These are phyloP conservation scores for Karstenula rhodostoma DNA, from an alignment of 2,329 filamentous ascomycete genomes.

Conservation along the genomic window DNA sequence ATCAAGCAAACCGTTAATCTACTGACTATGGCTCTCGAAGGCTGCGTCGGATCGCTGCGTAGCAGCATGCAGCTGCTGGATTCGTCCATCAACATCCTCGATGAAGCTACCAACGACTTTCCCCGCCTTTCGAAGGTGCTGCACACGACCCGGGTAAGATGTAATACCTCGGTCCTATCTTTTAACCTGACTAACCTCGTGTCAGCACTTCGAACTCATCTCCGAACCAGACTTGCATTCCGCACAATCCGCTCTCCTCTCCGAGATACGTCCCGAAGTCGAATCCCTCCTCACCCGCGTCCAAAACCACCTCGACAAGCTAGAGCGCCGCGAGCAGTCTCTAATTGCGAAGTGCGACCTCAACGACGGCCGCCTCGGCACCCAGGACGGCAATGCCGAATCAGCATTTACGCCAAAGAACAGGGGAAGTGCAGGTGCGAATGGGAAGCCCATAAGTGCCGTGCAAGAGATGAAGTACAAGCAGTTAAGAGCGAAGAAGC, in stretches of 20 bases:
- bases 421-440: constrained; percentile 25
- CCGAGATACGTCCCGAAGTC: constrained; percentile 90
- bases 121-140: constrained; percentile 69
- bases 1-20: constrained; percentile 33
- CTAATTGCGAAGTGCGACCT: constrained; percentile 84
- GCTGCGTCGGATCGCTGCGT: constrained; percentile 67
- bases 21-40: constrained; percentile 56
- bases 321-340: constrained; percentile 82
- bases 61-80: constrained; percentile 69
- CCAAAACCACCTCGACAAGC: constrained; percentile 82
- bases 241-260: constrained; percentile 83
- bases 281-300: constrained; percentile 79
- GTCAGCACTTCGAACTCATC: constrained; percentile 89
- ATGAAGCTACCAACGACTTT: constrained; percentile 69
- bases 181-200: neutral
- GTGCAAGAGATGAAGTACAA: constrained; percentile 67
- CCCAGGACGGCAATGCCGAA: constrained; percentile 37
- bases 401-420: constrained; percentile 36
- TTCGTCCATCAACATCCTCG: constrained; percentile 69
- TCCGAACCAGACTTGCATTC: constrained; percentile 82
- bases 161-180: neutral
- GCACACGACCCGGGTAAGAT: constrained; percentile 66
- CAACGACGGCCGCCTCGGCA: constrained; percentile 74
- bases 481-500: constrained; percentile 80
- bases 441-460: constrained; percentile 46